Evolutionary conservation across 371 early-diverging fungal genomes (phyloP).

Genomic region (Batrachochytrium dendrobatidis): DNA sequence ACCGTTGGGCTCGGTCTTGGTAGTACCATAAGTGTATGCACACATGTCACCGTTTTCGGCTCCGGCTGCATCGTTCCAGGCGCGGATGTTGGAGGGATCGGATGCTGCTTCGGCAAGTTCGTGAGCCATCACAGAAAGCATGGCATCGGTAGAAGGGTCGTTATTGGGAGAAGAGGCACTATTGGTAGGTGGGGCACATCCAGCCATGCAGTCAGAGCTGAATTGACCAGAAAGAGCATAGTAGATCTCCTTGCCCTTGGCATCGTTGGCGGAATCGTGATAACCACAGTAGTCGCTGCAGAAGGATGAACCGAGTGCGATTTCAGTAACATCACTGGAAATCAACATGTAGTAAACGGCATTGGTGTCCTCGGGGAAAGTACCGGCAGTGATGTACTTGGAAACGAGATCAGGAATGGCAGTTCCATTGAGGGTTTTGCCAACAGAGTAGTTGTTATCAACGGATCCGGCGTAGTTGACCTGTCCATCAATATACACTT

Average conservation of each 20-base stretch:
- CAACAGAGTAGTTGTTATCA: slow-evolving; percentile 36
- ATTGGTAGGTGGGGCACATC: slow-evolving; percentile 1
- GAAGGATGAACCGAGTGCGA: slow-evolving; percentile 14
- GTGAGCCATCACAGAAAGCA: slow-evolving; percentile 45
- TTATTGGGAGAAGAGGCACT: slow-evolving; percentile 33
- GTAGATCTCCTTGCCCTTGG: neutral
- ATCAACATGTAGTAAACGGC: slow-evolving; percentile 44
- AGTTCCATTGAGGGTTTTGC: slow-evolving; percentile 31
- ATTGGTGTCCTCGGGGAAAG: slow-evolving; percentile 40
- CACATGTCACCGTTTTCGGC: slow-evolving; percentile 40
- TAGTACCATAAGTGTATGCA: slow-evolving; percentile 26
- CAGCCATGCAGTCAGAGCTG: neutral
- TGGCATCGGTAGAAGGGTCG: slow-evolving; percentile 42
- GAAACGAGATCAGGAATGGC: slow-evolving; percentile 32
- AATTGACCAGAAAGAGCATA: neutral
- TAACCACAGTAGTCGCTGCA: slow-evolving; percentile 44
- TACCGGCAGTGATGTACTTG: slow-evolving; percentile 40
- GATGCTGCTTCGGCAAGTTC: slow-evolving; percentile 46
- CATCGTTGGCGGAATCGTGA: slow-evolving; percentile 12
- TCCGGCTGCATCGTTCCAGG: slow-evolving; percentile 29
- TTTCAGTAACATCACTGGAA: slow-evolving; percentile 35
- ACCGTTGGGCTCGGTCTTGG: slow-evolving; percentile 14
- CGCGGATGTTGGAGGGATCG: slow-evolving; percentile 28
- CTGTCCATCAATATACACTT: slow-evolving; percentile 32
- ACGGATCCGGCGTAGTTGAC: slow-evolving; percentile 41